Evolutionary conservation across 2,329 filamentous ascomycete species (phyloP), one percentile per base, ranked within the genome.

Genomic region (Penicillium sp.): DNA sequence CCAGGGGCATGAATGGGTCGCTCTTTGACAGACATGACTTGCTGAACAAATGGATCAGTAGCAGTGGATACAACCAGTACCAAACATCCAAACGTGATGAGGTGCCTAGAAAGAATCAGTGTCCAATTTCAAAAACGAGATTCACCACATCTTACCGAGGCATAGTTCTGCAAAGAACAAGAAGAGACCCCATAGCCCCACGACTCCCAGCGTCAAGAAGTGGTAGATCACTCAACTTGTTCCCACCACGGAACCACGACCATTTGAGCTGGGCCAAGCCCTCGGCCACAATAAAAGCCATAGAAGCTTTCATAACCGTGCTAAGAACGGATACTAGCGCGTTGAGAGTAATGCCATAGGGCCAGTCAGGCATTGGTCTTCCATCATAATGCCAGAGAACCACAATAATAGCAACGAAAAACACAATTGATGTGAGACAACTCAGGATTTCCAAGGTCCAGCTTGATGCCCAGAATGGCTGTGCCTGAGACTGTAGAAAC

Each of bases 181-280:
- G 58, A 8, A 68, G 49, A 8, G 68, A 65, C 4, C 72, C 72
- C 56, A 65, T 62, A 2, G 68, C 60, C 4, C 73, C 71, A 48
- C 71, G 65, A 58, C 68, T 72, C 9, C 73, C 74, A 11, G 68
- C 63, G 60, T 76, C 73, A 24, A 73, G 65, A 4, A 62, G 49
- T 5, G 67, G 60, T 42, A 76, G 63, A 55, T 76, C 71, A 35
- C 65, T 65, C 33, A 74, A 39, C 43, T 65, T 64, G 37, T 67
- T 64, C 19, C 59, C 45, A 31, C 55, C 50, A 49, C 57, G 63
- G 48, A 73, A 74, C 70, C 71, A 74, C 2, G 68, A 63, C 71
- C 71, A 75, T 57, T 75, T 75, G 9, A 74, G 56, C 51, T 74
- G 73, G 13, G 67, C 66, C 21, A 74, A 48, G 13, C 58, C 65